Conservation (phyloP, 345 rosid species). For the Euclidium syriacum region DNA sequence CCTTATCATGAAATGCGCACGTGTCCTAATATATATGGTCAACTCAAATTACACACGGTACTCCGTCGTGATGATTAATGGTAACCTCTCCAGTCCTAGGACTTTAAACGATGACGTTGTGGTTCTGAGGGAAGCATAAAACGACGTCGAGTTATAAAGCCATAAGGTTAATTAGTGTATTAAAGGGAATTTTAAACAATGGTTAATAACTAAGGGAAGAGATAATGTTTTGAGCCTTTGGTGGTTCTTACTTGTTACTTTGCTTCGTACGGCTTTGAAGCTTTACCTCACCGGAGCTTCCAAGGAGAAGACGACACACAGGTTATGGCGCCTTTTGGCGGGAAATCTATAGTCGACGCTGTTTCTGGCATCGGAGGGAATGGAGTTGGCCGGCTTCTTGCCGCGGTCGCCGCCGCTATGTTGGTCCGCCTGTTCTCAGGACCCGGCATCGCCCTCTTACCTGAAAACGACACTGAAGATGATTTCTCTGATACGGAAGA, state of each 20-base stretch:
- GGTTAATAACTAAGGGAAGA: slow-evolving; percentile 16
- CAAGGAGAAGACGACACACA: slow-evolving; percentile 29
- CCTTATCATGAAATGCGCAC: slow-evolving; percentile 4
- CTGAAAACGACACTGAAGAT: slow-evolving; percentile 41
- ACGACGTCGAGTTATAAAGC: neutral
- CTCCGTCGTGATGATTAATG: too few relatives aligned
- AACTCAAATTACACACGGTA: too few relatives aligned
- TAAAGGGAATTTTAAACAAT: neutral
- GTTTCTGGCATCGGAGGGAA: slow-evolving; percentile 61
- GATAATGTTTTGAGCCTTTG: slow-evolving; percentile 20
- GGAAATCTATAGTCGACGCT: slow-evolving; percentile 55
- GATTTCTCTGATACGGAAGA: slow-evolving; percentile 23
- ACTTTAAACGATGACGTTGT: too few relatives aligned
- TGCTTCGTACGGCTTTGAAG: neutral
- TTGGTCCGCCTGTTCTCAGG: slow-evolving; percentile 73
- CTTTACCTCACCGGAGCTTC: slow-evolving; percentile 27
- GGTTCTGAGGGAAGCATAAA: too few relatives aligned
- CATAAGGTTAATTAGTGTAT: neutral
- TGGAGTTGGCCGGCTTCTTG: slow-evolving; percentile 58
- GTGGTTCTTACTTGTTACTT: slow-evolving; percentile 13
- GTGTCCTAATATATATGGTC: neutral
- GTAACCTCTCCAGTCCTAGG: too few relatives aligned
- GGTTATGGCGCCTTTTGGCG: slow-evolving; percentile 58
- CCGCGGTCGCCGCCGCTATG: slow-evolving; percentile 75
- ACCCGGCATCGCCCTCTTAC: slow-evolving; percentile 62